Base-by-base conservation (phyloP, 768 basidiomycete genomes). In the Cystofilobasidium capitatum region DNA sequence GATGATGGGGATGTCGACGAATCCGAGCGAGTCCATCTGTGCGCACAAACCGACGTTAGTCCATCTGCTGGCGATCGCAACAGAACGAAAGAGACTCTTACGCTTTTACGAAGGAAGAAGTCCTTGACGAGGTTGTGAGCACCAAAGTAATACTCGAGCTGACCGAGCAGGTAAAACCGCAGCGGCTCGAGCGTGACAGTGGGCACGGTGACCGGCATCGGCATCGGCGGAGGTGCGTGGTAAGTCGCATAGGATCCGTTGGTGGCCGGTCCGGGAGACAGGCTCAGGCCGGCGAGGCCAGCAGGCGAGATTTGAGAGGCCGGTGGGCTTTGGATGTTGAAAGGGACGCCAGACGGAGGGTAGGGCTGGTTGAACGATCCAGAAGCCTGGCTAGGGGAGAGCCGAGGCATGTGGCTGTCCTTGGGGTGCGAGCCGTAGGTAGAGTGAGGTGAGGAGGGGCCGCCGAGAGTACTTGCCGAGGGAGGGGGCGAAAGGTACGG, bases 1-100 rank as follows among this genome's bases (percentile, higher is more conserved):
- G 65, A 97, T 81, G 61, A 91, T 79, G 17, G 82, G 72, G 55
- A 93, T 87, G 14, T 86, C 83, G 60, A 97, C 85, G 89, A 89
- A 97, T 13, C 92, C 92, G 65, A 82, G 79, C 5, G 83, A 80
- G 75, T 96, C 91, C 92, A 97, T 93, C 91, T 94, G 72, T 26
- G 40, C 29, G 60, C n/a, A 16, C 16, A n/a, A 60, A 49, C 31
- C 4, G 17, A 14, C 1, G 24, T 16, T 0, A 59, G 36, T 51
- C 36, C 45, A 22, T 13, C 24, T 51, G 24, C 49, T 20, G 37
- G 1, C 31, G 24, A 37, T n/a, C n/a, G 36, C n/a, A 51, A 6
- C 16, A 13, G n/a, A 17, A 60, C 31, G 55, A 39, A 22, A 37
- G 26, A 39, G 58, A 33, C 13, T 80, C 86, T 74, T 72, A 89